phyloP scores from a whole-genome alignment of 306 rosid genomes.

The Sicyos baderoa region DNA sequence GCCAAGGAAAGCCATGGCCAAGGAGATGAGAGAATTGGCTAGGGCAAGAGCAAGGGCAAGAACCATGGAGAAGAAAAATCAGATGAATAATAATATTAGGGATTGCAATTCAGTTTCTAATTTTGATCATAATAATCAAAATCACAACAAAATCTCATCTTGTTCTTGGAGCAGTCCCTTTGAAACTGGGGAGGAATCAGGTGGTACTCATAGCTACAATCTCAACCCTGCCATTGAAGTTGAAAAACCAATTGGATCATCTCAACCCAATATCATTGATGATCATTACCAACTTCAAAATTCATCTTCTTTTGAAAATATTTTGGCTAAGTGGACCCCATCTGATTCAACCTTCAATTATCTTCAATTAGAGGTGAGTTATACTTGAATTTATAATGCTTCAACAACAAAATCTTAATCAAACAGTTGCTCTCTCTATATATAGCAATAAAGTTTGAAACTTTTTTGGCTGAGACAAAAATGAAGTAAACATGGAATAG shows the following conservation, averaged over 20 bases:
- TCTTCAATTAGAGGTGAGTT: constrained; percentile 49
- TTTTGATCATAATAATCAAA: constrained; percentile 1
- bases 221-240: constrained; percentile 27
- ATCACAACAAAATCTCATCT: not conserved
- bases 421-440: not conserved
- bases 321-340: constrained; percentile 49
- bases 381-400: not conserved
- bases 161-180: constrained; percentile 39
- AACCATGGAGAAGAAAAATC: constrained; percentile 34
- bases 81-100: not conserved
- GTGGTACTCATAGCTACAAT: constrained; percentile 33
- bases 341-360: constrained; percentile 36
- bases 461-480: not conserved
- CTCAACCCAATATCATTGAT: no score
- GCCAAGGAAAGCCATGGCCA: constrained; percentile 35
- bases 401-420: not conserved
- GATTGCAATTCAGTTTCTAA: constrained; percentile 7
- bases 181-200: constrained; percentile 39
- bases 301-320: constrained; percentile 19
- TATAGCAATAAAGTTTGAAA: not conserved
- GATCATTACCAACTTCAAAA: not conserved
- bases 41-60: constrained; percentile 72
- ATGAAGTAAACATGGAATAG: not conserved
- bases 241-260: constrained; percentile 27
- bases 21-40: constrained; percentile 57